Evolutionary conservation across 805 yeast genomes (phyloP).

Genomic region (Suhomyces faveliae): DNA sequence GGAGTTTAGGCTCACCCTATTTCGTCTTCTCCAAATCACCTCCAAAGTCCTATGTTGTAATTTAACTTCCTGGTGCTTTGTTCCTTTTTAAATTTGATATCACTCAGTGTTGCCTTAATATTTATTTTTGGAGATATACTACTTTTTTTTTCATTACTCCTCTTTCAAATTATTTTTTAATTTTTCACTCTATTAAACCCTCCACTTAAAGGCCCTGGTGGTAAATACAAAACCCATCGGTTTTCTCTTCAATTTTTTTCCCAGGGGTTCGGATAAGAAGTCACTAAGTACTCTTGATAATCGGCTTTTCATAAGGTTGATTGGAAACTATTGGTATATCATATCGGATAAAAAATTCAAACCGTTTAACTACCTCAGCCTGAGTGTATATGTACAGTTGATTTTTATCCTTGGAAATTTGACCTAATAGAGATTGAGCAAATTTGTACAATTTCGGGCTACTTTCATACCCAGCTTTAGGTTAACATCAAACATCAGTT

Average conservation of each 20-base stretch:
- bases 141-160: not conserved
- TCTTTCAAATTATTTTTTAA: slow-evolving; percentile 4
- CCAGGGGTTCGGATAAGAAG: slow-evolving; percentile 1
- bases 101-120: slow-evolving; percentile 4
- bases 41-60: not conserved
- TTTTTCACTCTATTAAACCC: slow-evolving; percentile 3
- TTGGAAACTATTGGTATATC: not conserved
- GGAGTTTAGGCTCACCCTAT: not conserved
- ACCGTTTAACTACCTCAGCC: not conserved
- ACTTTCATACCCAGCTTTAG: not conserved
- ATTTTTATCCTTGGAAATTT: not conserved
- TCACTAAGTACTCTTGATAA: not conserved
- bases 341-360: not conserved
- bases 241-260: slow-evolving; percentile 9
- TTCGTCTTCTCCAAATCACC: not conserved
- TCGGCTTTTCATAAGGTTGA: not conserved
- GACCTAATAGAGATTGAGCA: not conserved
- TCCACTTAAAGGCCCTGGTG: not conserved
- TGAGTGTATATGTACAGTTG: slow-evolving; percentile 1
- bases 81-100: slow-evolving; percentile 4
- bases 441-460: not conserved
- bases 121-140: not conserved
- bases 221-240: slow-evolving; percentile 8
- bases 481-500: not conserved
- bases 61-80: not conserved